These are phyloP conservation scores for Hippophae rhamnoides DNA, from an alignment of 306 rosid species.

Conservation along the genomic window DNA sequence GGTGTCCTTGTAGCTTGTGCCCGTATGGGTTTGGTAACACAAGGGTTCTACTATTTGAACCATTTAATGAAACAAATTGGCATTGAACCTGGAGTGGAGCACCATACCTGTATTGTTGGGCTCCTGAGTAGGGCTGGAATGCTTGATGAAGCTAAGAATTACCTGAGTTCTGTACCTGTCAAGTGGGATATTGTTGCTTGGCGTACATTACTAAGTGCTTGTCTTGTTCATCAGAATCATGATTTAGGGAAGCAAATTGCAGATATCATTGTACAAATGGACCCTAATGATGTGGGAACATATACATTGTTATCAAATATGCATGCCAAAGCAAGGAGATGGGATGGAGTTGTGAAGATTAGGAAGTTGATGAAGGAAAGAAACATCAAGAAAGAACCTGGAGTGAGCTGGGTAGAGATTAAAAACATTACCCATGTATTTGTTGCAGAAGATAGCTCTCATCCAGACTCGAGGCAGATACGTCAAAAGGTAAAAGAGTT, in stretches of 20 bases:
- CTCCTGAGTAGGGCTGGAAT: constrained; percentile 31
- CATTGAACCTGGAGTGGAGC: constrained; percentile 30
- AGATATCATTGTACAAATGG: constrained; percentile 21
- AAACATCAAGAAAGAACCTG: constrained; percentile 36
- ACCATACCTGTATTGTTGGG: constrained; percentile 30
- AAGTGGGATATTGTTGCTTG: constrained; percentile 34
- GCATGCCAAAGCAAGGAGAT: constrained; percentile 32
- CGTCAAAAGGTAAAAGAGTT: constrained; percentile 24
- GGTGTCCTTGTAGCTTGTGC: constrained; percentile 57
- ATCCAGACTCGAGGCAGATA: constrained; percentile 26
- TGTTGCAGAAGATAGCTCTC: constrained; percentile 26
- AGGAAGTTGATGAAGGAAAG: constrained; percentile 31
- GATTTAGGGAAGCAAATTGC: constrained; percentile 24
- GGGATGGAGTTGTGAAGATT: constrained; percentile 35
- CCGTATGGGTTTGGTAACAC: constrained; percentile 40
- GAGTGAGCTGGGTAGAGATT: constrained; percentile 39
- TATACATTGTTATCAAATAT: constrained; percentile 29
- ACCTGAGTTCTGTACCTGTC: constrained; percentile 20
- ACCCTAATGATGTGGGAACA: constrained; percentile 32
- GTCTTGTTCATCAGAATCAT: constrained; percentile 24
- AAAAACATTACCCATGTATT: constrained; percentile 26
- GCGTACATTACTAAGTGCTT: constrained; percentile 32
- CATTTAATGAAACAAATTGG: constrained; percentile 30
- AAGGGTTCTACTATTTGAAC: constrained; percentile 46
- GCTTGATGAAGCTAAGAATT: constrained; percentile 29